Conservation (phyloP, 2,329 filamentous ascomycete genomes). For the Fusarium bulbicola region DNA sequence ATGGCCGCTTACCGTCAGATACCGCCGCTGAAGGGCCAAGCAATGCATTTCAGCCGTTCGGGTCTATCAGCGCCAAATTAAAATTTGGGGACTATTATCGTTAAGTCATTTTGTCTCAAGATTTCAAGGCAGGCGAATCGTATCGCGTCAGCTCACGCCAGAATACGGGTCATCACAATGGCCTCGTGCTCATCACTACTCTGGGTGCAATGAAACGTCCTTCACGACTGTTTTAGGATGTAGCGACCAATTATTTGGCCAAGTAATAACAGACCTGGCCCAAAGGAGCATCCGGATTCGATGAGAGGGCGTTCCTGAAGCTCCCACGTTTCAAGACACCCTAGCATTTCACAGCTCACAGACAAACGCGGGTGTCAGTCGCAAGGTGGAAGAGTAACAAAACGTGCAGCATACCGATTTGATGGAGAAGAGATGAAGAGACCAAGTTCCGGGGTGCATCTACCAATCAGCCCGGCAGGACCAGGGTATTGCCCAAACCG, state of each 20-base stretch:
- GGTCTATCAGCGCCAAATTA: constrained; percentile 22
- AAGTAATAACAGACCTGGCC: constrained; percentile 5
- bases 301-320: constrained; percentile 18
- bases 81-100: constrained; percentile 10
- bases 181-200: constrained; percentile 24
- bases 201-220: constrained; percentile 26
- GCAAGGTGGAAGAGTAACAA: constrained; percentile 28
- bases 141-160: constrained; percentile 25
- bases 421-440: constrained; percentile 39
- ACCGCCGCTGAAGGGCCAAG: constrained; percentile 5
- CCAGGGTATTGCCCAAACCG: constrained; percentile 36
- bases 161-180: constrained; percentile 20
- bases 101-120: constrained; percentile 31
- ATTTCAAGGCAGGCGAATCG: constrained; percentile 20
- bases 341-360: constrained; percentile 19
- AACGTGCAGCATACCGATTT: constrained; percentile 44
- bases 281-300: constrained; percentile 24
- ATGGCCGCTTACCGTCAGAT: constrained; percentile 34
- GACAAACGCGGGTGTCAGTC: constrained; percentile 29
- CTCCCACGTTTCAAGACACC: constrained; percentile 40
- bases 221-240: constrained; percentile 26
- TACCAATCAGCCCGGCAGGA: constrained; percentile 39
- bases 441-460: constrained; percentile 37
- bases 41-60: constrained; percentile 5
- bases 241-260: constrained; percentile 11